Evolutionary conservation across 805 yeast species (phyloP).

Genomic region (Suhomyces prunicola): DNA sequence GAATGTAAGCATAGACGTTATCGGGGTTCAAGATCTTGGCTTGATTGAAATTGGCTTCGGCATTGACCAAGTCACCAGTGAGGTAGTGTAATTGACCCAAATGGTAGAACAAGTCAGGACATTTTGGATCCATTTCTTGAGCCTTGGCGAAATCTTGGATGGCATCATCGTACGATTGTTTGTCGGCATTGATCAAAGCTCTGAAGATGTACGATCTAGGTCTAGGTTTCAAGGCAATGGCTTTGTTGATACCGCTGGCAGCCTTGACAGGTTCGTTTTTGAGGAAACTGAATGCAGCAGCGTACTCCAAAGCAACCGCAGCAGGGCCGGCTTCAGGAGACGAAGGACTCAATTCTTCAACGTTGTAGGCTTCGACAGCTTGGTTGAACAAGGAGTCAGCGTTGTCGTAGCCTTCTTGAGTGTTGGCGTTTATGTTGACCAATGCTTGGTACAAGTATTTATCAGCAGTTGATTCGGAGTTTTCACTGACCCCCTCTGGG

Average conservation of each 20-base stretch:
- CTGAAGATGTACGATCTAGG: constrained; percentile 78
- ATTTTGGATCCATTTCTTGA: constrained; percentile 59
- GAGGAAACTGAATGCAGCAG: constrained; percentile 80
- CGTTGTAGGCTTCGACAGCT: constrained; percentile 50
- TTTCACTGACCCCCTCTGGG: constrained; percentile 47
- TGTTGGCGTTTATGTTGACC: constrained; percentile 47
- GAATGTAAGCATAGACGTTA: constrained; percentile 84
- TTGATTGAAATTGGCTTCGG: constrained; percentile 70
- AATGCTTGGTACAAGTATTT: constrained; percentile 65
- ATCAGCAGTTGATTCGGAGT: constrained; percentile 60
- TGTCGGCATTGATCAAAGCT: constrained; percentile 82
- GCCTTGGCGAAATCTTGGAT: constrained; percentile 68
- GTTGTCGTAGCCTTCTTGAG: constrained; percentile 56
- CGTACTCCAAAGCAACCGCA: constrained; percentile 76
- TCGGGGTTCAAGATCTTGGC: constrained; percentile 71
- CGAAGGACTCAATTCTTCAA: constrained; percentile 27
- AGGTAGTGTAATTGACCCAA: constrained; percentile 89
- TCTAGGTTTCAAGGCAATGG: constrained; percentile 68
- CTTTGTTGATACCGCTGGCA: constrained; percentile 57
- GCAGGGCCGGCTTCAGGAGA: constrained; percentile 43
- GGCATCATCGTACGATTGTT: constrained; percentile 59
- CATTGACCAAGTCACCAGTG: constrained; percentile 68
- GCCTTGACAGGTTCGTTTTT: constrained; percentile 70
- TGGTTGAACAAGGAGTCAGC: constrained; percentile 59
- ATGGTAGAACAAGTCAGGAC: constrained; percentile 88